phyloP scores from a whole-genome alignment of 495 filamentous ascomycete genomes.

The Xylaria castorea region DNA sequence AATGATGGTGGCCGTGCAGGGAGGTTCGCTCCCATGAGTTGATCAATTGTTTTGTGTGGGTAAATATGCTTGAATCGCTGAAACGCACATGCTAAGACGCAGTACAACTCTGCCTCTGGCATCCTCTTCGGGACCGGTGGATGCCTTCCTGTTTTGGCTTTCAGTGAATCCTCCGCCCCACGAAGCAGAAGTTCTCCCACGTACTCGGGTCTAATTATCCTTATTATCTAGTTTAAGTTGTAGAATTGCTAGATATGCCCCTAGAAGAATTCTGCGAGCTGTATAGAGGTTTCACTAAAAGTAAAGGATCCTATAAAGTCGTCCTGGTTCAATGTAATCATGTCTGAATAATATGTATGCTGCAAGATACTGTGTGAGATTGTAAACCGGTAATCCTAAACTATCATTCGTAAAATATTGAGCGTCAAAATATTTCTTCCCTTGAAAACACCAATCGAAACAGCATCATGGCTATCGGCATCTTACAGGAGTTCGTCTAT shows the following conservation, averaged over 20 bases:
- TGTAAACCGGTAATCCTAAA: not conserved
- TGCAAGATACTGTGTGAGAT: not conserved
- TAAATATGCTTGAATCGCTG: not conserved
- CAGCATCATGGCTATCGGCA: not conserved
- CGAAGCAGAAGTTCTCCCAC: not conserved
- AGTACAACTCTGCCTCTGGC: not conserved
- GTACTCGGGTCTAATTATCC: not conserved
- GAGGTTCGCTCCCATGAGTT: too few relatives aligned
- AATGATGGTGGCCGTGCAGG: not conserved
- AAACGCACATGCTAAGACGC: not conserved
- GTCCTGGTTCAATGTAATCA: not conserved
- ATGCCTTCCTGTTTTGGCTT: not conserved
- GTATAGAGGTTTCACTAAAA: not conserved
- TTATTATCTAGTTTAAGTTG: not conserved
- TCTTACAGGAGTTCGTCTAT: not conserved
- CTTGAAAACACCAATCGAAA: not conserved
- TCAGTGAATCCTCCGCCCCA: not conserved
- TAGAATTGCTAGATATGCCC: not conserved
- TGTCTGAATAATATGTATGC: not conserved
- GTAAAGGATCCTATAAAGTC: too few relatives aligned
- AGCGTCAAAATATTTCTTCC: not conserved
- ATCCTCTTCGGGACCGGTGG: not conserved
- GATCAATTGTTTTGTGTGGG: not conserved
- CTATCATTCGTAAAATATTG: not conserved
- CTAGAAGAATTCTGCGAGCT: not conserved